A percentile compares a stretch with the other conserved stretches of the same genome.
Conservation (phyloP, 768 basidiomycete species). For the Amanita polypyramis region DNA sequence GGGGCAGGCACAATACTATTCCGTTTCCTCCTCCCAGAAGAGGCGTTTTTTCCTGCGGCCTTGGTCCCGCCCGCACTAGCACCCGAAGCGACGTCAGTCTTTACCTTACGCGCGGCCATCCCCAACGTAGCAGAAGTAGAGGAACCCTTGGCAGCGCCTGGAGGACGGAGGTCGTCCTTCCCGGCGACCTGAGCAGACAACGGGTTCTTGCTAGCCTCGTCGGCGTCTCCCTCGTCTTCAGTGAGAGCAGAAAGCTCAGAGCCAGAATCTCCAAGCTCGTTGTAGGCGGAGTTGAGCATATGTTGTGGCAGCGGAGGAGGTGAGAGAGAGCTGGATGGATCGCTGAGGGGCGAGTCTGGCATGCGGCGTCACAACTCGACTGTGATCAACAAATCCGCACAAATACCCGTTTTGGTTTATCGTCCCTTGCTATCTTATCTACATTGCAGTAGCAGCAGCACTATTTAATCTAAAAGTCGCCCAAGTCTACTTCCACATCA, state of each 20-base stretch:
- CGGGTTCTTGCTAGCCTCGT: constrained; percentile 13
- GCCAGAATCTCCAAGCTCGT: constrained; percentile 32
- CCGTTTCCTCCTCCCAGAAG: constrained; percentile 35
- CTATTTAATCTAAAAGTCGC: constrained; percentile 1
- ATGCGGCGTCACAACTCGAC: constrained; percentile 15
- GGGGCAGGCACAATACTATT: constrained; percentile 65
- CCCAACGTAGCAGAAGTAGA: neutral
- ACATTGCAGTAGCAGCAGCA: neutral
- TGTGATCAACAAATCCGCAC: constrained; percentile 5
- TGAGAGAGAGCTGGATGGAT: constrained; percentile 51
- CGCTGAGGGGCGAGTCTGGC: constrained; percentile 54
- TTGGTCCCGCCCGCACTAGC: constrained; percentile 10
- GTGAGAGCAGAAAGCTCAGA: constrained; percentile 81
- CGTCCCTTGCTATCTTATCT: neutral
- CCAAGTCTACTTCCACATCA: constrained; percentile 7
- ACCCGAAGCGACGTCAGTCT: constrained; percentile 7
- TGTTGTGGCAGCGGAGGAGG: constrained; percentile 13
- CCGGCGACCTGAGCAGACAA: neutral
- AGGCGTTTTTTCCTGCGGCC: constrained; percentile 3
- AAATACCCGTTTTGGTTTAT: neutral
- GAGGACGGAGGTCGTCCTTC: neutral
- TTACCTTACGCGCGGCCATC: neutral
- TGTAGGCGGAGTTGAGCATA: constrained; percentile 2
- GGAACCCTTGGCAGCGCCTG: neutral
- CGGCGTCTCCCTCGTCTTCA: constrained; percentile 60